Base-by-base conservation (phyloP, 2,329 filamentous ascomycete genomes). In the Epichloe aotearoae region DNA sequence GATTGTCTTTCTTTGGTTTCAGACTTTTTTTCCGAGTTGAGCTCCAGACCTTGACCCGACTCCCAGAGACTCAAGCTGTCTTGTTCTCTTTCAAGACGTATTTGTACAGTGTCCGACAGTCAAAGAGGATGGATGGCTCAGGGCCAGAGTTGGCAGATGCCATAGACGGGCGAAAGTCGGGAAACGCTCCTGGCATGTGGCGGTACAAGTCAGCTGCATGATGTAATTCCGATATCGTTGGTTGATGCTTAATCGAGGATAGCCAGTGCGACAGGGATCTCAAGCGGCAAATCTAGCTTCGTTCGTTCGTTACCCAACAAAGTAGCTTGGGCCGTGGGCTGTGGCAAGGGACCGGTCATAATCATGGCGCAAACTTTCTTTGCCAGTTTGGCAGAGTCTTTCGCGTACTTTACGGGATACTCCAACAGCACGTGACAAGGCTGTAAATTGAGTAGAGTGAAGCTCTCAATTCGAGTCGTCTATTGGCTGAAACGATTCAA, bases 81-180 rank as follows among this genome's bases (percentile, higher is more conserved):
- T 58, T 79, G 12, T 79, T 79, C 59, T 74, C 73, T 10, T 76
- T 79, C 65, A 78, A 79, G 62, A 77, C 75, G 0, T 76, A 76
- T 52, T 52, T 77, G 15, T 77, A 76, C 47, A 69, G 71, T 0
- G 52, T 79, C 0, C 53, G 60, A 8, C 66, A 75, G 3, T 79
- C 57, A 77, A 72, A 55, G 65, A 60, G 0, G 75, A 79, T 46
- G 75, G 73, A 79, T 46, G 75, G 73, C 0, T 58, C 70, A 1
- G 75, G 74, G 0, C 63, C 62, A 1, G 60, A 68, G 34, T 61
- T 79, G 15, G 74, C 74, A 0, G 70, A 75, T 38, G 74, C 75
- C 0, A 73, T 79, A n/a, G 71, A 79, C 49, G 76, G 75, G 0
- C 56, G 79, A 49, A 65, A 66, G 51, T 54, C 54, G 23, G 75